Conservation (phyloP, 768 basidiomycete species). For the Pleurotus salmoneostramineus region DNA sequence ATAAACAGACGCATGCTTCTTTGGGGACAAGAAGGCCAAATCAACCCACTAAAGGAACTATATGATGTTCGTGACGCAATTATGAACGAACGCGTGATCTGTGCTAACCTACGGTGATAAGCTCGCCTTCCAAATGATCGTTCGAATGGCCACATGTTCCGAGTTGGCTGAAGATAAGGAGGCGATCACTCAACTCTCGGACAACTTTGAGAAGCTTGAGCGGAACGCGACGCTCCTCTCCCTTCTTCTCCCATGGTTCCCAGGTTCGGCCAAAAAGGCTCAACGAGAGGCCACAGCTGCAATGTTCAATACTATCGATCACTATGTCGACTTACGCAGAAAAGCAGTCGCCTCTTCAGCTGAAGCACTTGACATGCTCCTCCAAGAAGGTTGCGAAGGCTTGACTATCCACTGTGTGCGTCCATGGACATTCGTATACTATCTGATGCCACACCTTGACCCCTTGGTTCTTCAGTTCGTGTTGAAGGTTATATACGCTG, state of each 20-base stretch:
- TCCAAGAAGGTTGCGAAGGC: constrained; percentile 23
- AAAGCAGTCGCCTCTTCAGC: constrained; percentile 18
- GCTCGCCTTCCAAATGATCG: constrained; percentile 32
- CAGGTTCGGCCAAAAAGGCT: constrained; percentile 22
- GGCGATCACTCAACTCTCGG: constrained; percentile 16
- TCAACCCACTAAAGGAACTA: constrained; percentile 29
- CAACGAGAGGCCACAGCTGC: constrained; percentile 26
- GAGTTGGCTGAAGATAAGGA: constrained; percentile 25
- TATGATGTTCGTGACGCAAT: constrained; percentile 17
- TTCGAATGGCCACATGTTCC: constrained; percentile 28
- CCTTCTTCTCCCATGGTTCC: constrained; percentile 32
- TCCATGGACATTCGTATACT: not conserved
- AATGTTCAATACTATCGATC: constrained; percentile 20
- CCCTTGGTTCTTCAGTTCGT: constrained; percentile 18
- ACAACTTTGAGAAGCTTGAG: constrained; percentile 28
- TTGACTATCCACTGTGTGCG: constrained; percentile 10
- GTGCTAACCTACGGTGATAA: constrained; percentile 5
- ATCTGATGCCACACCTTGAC: not conserved
- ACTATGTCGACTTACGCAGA: constrained; percentile 23
- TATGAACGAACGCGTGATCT: not conserved
- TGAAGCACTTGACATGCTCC: constrained; percentile 31
- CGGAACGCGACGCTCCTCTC: constrained; percentile 27
- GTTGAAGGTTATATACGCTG: constrained; percentile 29
- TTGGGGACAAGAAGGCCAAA: constrained; percentile 24
- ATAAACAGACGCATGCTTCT: constrained; percentile 15